Percentiles rank a stretch among this genome's conserved stretches.
phyloP scores from a whole-genome alignment of 2,329 filamentous ascomycete genomes.

The Diaporthe sp. region DNA sequence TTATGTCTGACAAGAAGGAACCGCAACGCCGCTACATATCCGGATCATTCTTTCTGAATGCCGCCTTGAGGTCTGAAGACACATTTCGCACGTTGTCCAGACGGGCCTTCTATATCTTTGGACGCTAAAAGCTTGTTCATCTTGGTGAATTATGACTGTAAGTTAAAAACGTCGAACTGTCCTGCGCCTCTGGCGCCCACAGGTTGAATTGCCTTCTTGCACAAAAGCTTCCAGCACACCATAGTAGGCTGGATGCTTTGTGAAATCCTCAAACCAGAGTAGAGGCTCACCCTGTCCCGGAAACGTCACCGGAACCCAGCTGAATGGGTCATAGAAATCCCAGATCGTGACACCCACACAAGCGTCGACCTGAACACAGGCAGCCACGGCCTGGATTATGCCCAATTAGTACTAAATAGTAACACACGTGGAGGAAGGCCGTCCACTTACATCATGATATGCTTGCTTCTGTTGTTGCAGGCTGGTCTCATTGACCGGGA shows the following conservation, averaged over 20 bases:
- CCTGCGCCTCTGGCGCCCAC: background rate
- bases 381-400: constrained; percentile 39
- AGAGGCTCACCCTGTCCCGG: constrained; percentile 49
- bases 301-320: constrained; percentile 54
- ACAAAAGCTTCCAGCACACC: constrained; percentile 51
- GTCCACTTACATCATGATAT: constrained; percentile 50
- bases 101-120: background rate
- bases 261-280: constrained; percentile 51
- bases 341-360: constrained; percentile 59
- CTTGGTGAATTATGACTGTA: background rate
- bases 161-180: background rate
- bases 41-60: background rate
- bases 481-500: constrained; percentile 55
- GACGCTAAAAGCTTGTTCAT: background rate
- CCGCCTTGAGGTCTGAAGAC: background rate
- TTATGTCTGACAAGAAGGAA: too few relatives aligned
- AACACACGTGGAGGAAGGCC: background rate
- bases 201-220: constrained; percentile 13
- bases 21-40: too few relatives aligned
- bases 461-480: constrained; percentile 60
- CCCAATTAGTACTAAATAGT: background rate
- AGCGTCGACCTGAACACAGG: constrained; percentile 48
- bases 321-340: constrained; percentile 55
- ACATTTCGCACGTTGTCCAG: background rate
- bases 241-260: constrained; percentile 52